phyloP scores from a whole-genome alignment of 2,329 filamentous ascomycete species.

The Talaromyces pinophilus region DNA sequence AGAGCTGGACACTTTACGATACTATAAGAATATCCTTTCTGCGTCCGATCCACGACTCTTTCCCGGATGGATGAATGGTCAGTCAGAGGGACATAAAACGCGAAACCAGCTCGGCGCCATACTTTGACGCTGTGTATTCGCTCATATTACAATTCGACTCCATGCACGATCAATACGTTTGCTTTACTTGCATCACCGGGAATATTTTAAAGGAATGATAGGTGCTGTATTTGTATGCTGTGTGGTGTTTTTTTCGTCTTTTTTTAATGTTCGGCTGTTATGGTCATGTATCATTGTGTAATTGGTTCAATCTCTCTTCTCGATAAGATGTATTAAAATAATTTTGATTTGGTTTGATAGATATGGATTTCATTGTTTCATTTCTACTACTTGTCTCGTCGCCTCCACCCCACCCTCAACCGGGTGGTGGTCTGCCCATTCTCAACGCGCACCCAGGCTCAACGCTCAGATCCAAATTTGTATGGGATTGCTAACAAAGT shows the following conservation, averaged over 20 bases:
- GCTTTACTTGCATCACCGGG: background rate
- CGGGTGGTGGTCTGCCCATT: too few relatives aligned
- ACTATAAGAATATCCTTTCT: background rate
- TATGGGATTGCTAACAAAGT: too few relatives aligned
- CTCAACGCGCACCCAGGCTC: too few relatives aligned
- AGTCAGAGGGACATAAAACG: background rate
- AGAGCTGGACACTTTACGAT: background rate
- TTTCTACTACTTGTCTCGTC: too few relatives aligned
- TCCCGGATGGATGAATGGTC: background rate
- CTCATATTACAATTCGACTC: background rate
- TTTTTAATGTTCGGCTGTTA: background rate
- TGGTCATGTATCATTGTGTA: slow-evolving; percentile 8
- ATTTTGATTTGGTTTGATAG: background rate
- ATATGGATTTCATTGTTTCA: background rate
- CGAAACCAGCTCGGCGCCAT: background rate
- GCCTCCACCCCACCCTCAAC: too few relatives aligned
- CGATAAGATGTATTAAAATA: slow-evolving; percentile 12
- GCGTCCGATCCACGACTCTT: background rate
- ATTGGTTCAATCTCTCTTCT: slow-evolving; percentile 1
- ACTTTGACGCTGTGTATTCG: background rate
- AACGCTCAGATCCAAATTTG: too few relatives aligned
- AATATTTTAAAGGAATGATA: background rate
- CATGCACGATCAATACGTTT: background rate
- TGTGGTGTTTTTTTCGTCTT: background rate
- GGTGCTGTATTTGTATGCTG: slow-evolving; percentile 3